A percentile compares a stretch with the other conserved stretches of the same genome.
Conservation (phyloP, 1,284 basidiomycete species). For the Microbotryomycetes sp. region DNA sequence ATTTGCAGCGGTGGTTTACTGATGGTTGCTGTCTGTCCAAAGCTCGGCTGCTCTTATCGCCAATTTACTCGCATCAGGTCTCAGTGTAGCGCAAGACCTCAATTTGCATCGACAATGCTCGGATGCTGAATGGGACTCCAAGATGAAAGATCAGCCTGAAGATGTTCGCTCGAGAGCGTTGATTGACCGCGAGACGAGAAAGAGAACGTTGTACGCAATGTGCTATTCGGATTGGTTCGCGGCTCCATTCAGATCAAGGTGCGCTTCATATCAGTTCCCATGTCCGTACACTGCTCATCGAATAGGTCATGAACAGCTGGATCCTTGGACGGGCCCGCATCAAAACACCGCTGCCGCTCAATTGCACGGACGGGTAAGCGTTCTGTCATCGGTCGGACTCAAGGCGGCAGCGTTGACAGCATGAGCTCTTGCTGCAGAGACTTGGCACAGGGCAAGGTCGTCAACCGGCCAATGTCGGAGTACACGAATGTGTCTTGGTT, state of each 20-base stretch:
- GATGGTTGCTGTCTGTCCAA: no score
- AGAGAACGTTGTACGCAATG: not conserved
- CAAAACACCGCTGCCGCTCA: not conserved
- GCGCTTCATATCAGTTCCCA: not conserved
- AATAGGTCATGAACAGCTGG: not conserved
- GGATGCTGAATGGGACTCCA: not conserved
- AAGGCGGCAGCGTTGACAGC: no score
- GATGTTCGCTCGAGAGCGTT: not conserved
- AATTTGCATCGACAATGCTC: not conserved
- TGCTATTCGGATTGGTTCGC: not conserved
- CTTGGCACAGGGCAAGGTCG: not conserved
- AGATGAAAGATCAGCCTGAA: not conserved
- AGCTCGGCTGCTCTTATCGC: not conserved
- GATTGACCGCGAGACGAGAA: not conserved
- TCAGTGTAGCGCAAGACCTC: not conserved
- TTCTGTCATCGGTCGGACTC: no score
- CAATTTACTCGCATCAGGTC: not conserved
- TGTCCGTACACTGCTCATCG: no score
- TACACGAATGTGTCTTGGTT: constrained; percentile 14
- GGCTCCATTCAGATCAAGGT: not conserved
- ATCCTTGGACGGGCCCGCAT: not conserved
- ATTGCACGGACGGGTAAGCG: not conserved
- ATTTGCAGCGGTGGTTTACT: no score
- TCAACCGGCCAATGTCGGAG: not conserved
- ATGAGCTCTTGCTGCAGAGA: no score